Evolutionary conservation across 306 rosid species (phyloP).

Genomic region (Myrica gale): DNA sequence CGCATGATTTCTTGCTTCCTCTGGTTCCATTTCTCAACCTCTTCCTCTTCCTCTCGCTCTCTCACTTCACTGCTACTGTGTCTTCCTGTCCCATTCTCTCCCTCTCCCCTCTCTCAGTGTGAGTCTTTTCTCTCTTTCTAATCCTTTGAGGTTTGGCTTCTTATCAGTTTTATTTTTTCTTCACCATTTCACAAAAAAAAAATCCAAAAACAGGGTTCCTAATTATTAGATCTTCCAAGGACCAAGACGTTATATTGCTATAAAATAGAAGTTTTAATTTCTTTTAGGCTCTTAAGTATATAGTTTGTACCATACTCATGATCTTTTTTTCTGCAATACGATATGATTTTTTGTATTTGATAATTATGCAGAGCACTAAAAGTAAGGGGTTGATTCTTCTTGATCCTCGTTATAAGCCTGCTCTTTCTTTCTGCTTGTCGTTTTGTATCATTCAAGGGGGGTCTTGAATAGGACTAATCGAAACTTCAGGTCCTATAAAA

Average conservation of each 20-base stretch:
- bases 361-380: no score
- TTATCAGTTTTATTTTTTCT: neutral
- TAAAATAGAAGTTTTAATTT: no score
- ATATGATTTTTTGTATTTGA: no score
- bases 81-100: conserved; percentile 44
- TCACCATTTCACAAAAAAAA: neutral
- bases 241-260: no score
- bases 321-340: no score
- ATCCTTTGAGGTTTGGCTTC: neutral
- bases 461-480: neutral
- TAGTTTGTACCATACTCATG: neutral
- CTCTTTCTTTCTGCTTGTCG: neutral
- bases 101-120: conserved; percentile 17
- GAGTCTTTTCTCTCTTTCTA: neutral
- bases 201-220: neutral
- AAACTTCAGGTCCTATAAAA: neutral
- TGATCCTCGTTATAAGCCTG: neutral
- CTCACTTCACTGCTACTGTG: conserved; percentile 18
- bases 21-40: conserved; percentile 40
- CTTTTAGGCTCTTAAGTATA: neutral
- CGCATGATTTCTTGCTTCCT: conserved; percentile 39
- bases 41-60: conserved; percentile 7
- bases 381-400: no score
- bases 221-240: neutral
- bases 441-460: neutral